These are phyloP conservation scores for Ettlia oleoabundans DNA, from an alignment of 139 green algal genomes.

Conservation along the genomic window DNA sequence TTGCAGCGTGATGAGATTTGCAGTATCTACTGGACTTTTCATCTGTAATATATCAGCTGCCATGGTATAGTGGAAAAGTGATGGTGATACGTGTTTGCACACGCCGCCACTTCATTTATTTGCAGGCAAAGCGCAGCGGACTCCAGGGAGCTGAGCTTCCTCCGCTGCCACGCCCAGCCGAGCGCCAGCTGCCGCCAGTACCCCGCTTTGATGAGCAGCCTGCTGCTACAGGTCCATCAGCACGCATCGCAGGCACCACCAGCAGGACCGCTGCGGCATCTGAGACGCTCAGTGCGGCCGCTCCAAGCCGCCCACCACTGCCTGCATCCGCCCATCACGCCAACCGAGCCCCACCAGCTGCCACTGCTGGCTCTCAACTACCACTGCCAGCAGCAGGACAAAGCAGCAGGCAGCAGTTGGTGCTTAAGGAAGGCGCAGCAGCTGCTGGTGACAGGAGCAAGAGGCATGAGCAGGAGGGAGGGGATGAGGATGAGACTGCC, in stretches of 20 bases:
- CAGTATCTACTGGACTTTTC: too few species aligned
- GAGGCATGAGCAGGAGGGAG: too few species aligned
- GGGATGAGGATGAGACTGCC: slow-evolving; percentile 45
- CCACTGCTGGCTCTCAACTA: background rate
- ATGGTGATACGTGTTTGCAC: too few species aligned
- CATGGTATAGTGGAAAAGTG: too few species aligned
- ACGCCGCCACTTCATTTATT: background rate
- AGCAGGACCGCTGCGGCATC: background rate
- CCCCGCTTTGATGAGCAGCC: slow-evolving; percentile 37
- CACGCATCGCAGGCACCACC: background rate
- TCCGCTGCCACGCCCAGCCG: slow-evolving; percentile 9
- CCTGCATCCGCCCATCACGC: background rate
- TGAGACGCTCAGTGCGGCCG: background rate
- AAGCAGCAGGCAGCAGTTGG: slow-evolving; percentile 29
- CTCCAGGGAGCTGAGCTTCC: background rate
- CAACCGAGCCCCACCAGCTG: background rate
- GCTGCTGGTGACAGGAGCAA: background rate
- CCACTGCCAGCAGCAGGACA: background rate
- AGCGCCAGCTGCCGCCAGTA: slow-evolving; percentile 26
- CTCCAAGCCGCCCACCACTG: background rate
- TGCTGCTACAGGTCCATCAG: slow-evolving; percentile 38
- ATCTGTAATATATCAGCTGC: too few species aligned
- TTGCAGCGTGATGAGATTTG: background rate
- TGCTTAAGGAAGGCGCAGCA: slow-evolving; percentile 2
- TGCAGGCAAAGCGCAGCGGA: slow-evolving; percentile 13